Conservation (phyloP, 768 basidiomycete species). For the Leccinum aurantiacum region DNA sequence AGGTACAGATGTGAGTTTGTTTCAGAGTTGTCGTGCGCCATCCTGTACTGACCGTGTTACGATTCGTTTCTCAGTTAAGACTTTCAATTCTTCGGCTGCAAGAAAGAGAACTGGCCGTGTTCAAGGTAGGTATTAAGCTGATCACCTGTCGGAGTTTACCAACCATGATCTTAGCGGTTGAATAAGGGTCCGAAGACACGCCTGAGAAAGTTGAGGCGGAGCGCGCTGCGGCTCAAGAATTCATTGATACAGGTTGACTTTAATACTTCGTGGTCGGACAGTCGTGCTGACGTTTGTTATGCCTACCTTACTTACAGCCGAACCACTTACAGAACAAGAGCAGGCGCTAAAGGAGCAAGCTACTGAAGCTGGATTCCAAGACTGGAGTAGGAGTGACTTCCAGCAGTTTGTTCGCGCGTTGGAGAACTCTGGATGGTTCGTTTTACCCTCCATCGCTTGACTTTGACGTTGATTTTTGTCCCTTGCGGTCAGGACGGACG, state of each 20-base stretch:
- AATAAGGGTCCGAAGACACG: slow-evolving; percentile 73
- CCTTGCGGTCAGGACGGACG: slow-evolving; percentile 50
- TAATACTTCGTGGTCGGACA: neutral
- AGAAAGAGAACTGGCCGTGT: slow-evolving; percentile 81
- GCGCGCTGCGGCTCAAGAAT: slow-evolving; percentile 72
- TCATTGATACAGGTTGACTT: slow-evolving; percentile 75
- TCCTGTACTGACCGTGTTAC: neutral
- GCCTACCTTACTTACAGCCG: slow-evolving; percentile 51
- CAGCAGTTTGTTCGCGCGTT: slow-evolving; percentile 82
- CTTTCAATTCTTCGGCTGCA: slow-evolving; percentile 98
- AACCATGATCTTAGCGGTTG: slow-evolving; percentile 41
- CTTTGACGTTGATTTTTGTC: neutral
- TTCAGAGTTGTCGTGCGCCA: neutral
- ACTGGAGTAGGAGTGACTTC: slow-evolving; percentile 93
- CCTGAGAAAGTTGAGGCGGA: slow-evolving; percentile 86
- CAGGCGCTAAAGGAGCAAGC: slow-evolving; percentile 76
- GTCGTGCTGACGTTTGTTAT: neutral
- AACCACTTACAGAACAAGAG: slow-evolving; percentile 89
- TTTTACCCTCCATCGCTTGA: neutral
- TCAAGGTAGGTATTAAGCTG: slow-evolving; percentile 50
- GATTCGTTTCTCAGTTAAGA: slow-evolving; percentile 61
- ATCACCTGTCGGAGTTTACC: neutral
- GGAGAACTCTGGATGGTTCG: slow-evolving; percentile 79
- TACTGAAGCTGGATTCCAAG: slow-evolving; percentile 75
- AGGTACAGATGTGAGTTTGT: slow-evolving; percentile 68